Percentiles rank a stretch among this genome's conserved stretches.
These are phyloP conservation scores for Coniochaeta sp. DNA, from an alignment of 2,329 filamentous ascomycete genomes.

Conservation along the genomic window DNA sequence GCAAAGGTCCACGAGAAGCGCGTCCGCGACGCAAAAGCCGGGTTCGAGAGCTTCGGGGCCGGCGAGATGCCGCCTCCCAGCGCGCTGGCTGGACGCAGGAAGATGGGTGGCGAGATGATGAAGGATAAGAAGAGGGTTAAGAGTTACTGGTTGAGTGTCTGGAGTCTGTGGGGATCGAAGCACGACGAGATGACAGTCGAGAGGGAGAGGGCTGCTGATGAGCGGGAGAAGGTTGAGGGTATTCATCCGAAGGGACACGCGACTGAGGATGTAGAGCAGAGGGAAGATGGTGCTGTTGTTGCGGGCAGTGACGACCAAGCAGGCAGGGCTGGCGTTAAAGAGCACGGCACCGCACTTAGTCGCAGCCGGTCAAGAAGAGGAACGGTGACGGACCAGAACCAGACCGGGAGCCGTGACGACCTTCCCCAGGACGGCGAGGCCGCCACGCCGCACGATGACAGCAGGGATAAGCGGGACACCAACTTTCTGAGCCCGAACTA, in stretches of 20 bases:
- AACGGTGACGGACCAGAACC: slow-evolving; percentile 1
- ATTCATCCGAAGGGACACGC: slow-evolving; percentile 14
- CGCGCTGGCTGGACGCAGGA: slow-evolving; percentile 67
- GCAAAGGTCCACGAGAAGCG: slow-evolving; percentile 66
- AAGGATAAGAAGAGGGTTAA: slow-evolving; percentile 46
- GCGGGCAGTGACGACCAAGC: not conserved
- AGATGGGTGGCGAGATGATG: slow-evolving; percentile 34
- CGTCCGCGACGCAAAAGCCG: slow-evolving; percentile 63
- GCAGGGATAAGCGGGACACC: not conserved
- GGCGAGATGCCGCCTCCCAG: slow-evolving; percentile 78
- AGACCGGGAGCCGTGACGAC: slow-evolving; percentile 2
- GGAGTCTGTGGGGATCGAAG: slow-evolving; percentile 83
- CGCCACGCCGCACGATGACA: not conserved
- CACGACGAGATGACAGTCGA: slow-evolving; percentile 73
- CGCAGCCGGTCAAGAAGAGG: not conserved
- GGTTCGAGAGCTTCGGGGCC: slow-evolving; percentile 62
- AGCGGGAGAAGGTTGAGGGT: slow-evolving; percentile 17
- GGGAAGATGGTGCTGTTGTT: not conserved
- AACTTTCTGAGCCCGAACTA: slow-evolving; percentile 36
- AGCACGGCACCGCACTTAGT: not conserved
- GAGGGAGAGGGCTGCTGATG: slow-evolving; percentile 42
- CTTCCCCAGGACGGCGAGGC: not conserved
- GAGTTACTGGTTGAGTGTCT: slow-evolving; percentile 72
- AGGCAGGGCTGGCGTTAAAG: not conserved
- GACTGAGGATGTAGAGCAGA: not conserved